Percentiles rank a stretch among this genome's conserved stretches.
Conservation (phyloP, 768 basidiomycete species). For the Pholiota conissans region DNA sequence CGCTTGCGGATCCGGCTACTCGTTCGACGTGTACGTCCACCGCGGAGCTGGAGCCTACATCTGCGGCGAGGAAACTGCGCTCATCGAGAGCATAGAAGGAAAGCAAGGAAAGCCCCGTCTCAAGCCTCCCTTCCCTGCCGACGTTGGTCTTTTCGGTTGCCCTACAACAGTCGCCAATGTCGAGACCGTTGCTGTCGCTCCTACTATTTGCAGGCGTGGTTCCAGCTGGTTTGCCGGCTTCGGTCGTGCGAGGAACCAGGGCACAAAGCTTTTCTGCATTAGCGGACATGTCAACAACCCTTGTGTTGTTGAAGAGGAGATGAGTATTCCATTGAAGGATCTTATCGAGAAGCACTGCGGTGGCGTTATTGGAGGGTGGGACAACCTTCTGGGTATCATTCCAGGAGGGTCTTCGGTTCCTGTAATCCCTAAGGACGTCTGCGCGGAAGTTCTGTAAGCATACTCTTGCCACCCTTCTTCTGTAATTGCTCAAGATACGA, state of each 20-base stretch:
- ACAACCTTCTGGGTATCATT: constrained; percentile 94
- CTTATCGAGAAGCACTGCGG: constrained; percentile 97
- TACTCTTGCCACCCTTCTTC: background rate
- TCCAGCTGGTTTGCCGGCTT: constrained; percentile 90
- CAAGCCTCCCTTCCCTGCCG: constrained; percentile 98
- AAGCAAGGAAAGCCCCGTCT: constrained; percentile 98
- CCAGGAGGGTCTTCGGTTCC: constrained; percentile 96
- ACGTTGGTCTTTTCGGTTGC: constrained; percentile 96
- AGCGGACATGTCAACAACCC: constrained; percentile 98
- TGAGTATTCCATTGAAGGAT: constrained; percentile 95
- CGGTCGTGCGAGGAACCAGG: constrained; percentile 89
- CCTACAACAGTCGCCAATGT: constrained; percentile 98
- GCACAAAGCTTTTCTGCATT: constrained; percentile 97
- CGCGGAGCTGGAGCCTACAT: constrained; percentile 98
- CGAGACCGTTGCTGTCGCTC: constrained; percentile 97
- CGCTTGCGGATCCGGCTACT: constrained; percentile 88
- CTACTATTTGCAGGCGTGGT: constrained; percentile 92
- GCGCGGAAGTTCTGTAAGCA: constrained; percentile 83
- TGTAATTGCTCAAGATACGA: constrained; percentile 6
- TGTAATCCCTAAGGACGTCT: constrained; percentile 80
- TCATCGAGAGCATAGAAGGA: constrained; percentile 96
- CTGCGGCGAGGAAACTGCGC: constrained; percentile 96
- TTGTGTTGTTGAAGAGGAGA: constrained; percentile 97
- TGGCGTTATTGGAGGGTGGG: constrained; percentile 93
- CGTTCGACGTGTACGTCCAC: constrained; percentile 98